phyloP scores from a whole-genome alignment of 1,284 basidiomycete species.

The Malassezia sp. region DNA sequence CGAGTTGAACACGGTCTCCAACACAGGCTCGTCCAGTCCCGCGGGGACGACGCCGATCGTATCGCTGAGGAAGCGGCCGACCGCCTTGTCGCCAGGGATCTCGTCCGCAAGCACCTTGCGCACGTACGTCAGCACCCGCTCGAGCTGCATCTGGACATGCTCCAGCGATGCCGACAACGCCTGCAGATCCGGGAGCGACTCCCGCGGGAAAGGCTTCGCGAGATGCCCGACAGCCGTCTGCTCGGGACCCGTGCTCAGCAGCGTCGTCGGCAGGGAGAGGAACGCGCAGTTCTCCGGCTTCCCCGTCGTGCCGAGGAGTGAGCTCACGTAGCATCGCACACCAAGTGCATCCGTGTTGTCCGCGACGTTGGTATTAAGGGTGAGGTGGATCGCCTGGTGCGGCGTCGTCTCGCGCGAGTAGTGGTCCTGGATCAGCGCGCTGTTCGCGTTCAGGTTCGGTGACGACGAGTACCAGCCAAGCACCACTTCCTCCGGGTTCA shows the following conservation, averaged over 20 bases:
- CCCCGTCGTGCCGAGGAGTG: slow-evolving; percentile 42
- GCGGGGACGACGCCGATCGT: slow-evolving; percentile 50
- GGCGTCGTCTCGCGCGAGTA: slow-evolving; percentile 83
- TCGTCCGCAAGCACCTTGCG: slow-evolving; percentile 68
- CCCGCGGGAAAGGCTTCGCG: slow-evolving; percentile 56
- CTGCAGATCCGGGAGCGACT: slow-evolving; percentile 39
- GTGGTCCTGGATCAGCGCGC: slow-evolving; percentile 95
- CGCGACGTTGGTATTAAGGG: slow-evolving; percentile 68
- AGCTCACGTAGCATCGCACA: slow-evolving; percentile 80
- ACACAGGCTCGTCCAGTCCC: slow-evolving; percentile 29
- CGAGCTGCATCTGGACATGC: slow-evolving; percentile 65
- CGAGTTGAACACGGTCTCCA: slow-evolving; percentile 43
- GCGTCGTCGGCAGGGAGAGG: slow-evolving; percentile 31
- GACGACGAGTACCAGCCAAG: slow-evolving; percentile 61
- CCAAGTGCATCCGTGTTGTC: slow-evolving; percentile 46
- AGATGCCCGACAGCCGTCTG: slow-evolving; percentile 51
- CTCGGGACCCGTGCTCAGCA: slow-evolving; percentile 47
- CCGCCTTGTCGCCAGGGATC: slow-evolving; percentile 67
- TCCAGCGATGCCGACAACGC: slow-evolving; percentile 61
- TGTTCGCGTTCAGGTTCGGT: slow-evolving; percentile 83
- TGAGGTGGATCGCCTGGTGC: slow-evolving; percentile 80
- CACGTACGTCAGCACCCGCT: slow-evolving; percentile 76
- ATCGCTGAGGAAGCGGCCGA: slow-evolving; percentile 85
- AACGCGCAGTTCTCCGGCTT: slow-evolving; percentile 45
- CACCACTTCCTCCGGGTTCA: slow-evolving; percentile 72